phyloP scores from a whole-genome alignment of 1,284 basidiomycete genomes.

The Austroboletus niveus region DNA sequence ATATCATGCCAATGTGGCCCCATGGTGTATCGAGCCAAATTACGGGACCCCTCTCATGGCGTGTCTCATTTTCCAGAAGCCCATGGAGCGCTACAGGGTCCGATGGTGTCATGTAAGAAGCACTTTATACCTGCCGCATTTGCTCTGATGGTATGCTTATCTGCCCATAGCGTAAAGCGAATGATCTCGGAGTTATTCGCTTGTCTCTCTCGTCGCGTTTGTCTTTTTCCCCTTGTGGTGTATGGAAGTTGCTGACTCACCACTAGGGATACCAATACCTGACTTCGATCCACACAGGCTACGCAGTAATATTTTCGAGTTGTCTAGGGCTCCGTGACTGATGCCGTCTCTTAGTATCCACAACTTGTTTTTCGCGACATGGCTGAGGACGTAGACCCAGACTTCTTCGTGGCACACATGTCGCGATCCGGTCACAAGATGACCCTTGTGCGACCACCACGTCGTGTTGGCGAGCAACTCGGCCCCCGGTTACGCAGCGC shows the following conservation, averaged over 20 bases:
- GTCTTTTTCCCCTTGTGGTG: constrained; percentile 8
- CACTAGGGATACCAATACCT: constrained; percentile 51
- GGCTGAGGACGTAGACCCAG: constrained; percentile 43
- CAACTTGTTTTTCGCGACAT: constrained; percentile 59
- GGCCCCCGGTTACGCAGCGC: constrained; percentile 43
- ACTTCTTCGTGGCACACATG: constrained; percentile 63
- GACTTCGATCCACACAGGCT: constrained; percentile 57
- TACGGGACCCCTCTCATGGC: constrained; percentile 36
- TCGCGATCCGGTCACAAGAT: constrained; percentile 54
- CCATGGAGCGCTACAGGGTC: constrained; percentile 44
- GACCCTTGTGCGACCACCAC: constrained; percentile 58
- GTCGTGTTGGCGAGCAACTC: constrained; percentile 46
- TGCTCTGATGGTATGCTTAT: not conserved
- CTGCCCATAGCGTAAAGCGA: constrained; percentile 38
- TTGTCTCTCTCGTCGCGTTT: constrained; percentile 40
- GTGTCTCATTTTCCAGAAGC: constrained; percentile 41
- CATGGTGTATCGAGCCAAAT: constrained; percentile 38
- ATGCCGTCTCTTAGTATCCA: constrained; percentile 41
- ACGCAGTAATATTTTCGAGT: constrained; percentile 40
- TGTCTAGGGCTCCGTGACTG: constrained; percentile 2
- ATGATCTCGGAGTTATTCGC: constrained; percentile 43
- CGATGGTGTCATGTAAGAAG: constrained; percentile 42
- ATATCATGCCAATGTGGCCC: constrained; percentile 47
- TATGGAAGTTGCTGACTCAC: constrained; percentile 6
- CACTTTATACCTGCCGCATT: not conserved